Evolutionary conservation across 2,329 filamentous ascomycete genomes (phyloP).

Genomic region (Apiospora sp.): DNA sequence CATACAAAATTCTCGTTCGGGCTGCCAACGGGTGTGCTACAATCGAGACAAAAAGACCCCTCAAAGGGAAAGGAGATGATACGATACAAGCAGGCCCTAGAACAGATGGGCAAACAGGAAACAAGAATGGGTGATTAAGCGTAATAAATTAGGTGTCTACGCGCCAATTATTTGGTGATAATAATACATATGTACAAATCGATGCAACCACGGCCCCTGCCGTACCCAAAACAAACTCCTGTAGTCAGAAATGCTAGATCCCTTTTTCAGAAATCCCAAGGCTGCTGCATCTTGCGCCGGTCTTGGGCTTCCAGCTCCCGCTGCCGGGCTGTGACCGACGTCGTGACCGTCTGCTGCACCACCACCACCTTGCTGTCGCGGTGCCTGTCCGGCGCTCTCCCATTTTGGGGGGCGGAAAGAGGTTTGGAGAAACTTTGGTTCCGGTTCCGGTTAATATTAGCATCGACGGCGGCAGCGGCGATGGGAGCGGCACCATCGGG

Average conservation of each 20-base stretch:
- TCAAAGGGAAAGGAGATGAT: neutral
- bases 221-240: neutral
- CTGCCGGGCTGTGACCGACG: neutral
- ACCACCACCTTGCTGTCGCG: neutral
- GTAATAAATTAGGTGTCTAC: neutral
- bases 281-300: neutral
- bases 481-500: neutral
- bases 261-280: neutral
- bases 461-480: neutral
- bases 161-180: neutral
- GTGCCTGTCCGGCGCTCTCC: neutral
- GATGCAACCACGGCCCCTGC: neutral
- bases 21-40: neutral
- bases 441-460: neutral
- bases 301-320: neutral
- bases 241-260: neutral
- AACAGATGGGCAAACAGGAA: no score
- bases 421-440: neutral
- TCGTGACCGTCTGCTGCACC: conserved; percentile 8
- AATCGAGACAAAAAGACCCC: neutral
- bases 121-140: neutral
- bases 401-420: neutral
- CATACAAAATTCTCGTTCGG: neutral
- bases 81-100: no score
- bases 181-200: neutral